These are phyloP conservation scores for Kodamaea fungicola DNA, from an alignment of 1,139 yeast genomes.

Conservation along the genomic window DNA sequence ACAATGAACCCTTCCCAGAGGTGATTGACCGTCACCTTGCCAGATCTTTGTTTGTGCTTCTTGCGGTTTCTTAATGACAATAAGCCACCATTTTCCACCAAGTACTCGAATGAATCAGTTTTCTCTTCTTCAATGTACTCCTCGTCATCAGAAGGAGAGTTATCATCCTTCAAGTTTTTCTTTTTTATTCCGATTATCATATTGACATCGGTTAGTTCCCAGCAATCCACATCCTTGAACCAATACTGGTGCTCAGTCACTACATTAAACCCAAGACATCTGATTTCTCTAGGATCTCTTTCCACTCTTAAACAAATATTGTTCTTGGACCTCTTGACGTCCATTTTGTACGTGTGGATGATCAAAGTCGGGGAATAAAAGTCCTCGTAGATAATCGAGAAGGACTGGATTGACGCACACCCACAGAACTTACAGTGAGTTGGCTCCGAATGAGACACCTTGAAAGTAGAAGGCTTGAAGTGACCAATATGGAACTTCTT, in stretches of 20 bases:
- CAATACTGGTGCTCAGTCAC: constrained; percentile 70
- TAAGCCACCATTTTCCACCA: constrained; percentile 21
- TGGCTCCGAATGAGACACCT: constrained; percentile 78
- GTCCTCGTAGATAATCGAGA: constrained; percentile 71
- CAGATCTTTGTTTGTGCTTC: constrained; percentile 1
- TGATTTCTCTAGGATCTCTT: constrained; percentile 86
- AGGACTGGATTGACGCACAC: constrained; percentile 71
- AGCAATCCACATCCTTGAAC: constrained; percentile 62
- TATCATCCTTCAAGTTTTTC: constrained; percentile 25
- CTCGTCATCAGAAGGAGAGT: constrained; percentile 7
- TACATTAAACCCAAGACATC: constrained; percentile 81
- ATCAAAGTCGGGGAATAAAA: constrained; percentile 54
- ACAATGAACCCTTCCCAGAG: constrained; percentile 83
- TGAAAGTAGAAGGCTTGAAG: constrained; percentile 57
- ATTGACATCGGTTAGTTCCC: constrained; percentile 78
- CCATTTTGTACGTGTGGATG: constrained; percentile 69
- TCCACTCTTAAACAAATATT: constrained; percentile 84
- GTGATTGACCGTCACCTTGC: constrained; percentile 18
- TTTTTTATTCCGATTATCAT: constrained; percentile 69
- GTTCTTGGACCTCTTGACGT: constrained; percentile 66
- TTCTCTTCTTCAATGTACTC: constrained; percentile 7
- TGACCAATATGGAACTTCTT: constrained; percentile 57
- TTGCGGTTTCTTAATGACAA: constrained; percentile 18
- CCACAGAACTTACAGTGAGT: constrained; percentile 91
- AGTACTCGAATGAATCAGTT: constrained; percentile 10